Percentiles rank a stretch among this genome's conserved stretches.
phyloP scores from a whole-genome alignment of 2,329 filamentous ascomycete genomes.

The Pseudogymnoascus sp. region DNA sequence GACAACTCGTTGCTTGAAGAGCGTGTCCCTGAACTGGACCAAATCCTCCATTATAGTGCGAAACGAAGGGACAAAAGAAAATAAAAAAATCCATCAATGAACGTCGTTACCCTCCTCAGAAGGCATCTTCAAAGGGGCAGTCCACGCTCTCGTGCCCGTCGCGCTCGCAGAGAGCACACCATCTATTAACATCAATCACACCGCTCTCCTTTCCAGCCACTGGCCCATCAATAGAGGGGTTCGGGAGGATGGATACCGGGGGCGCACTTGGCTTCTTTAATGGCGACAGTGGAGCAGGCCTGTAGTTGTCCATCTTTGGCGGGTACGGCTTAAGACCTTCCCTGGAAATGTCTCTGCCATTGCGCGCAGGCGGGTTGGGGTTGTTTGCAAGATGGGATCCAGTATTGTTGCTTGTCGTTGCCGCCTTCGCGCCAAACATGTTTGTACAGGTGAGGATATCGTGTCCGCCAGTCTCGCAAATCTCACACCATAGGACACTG shows the following conservation, averaged over 20 bases:
- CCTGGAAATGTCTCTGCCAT: slow-evolving; percentile 31
- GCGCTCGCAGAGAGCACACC: slow-evolving; percentile 93
- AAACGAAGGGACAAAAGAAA: background rate
- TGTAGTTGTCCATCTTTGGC: slow-evolving; percentile 36
- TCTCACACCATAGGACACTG: slow-evolving; percentile 81
- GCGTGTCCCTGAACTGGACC: slow-evolving; percentile 7
- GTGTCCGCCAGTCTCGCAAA: slow-evolving; percentile 85
- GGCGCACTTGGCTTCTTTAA: slow-evolving; percentile 30
- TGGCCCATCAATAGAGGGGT: slow-evolving; percentile 56
- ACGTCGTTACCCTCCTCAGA: slow-evolving; percentile 32
- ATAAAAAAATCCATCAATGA: background rate
- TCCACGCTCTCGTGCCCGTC: slow-evolving; percentile 96
- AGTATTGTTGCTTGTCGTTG: slow-evolving; percentile 10
- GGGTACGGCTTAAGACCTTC: slow-evolving; percentile 34
- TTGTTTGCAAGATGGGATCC: slow-evolving; percentile 8
- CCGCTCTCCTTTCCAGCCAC: slow-evolving; percentile 72
- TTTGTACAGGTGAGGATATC: slow-evolving; percentile 92
- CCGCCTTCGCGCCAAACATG: slow-evolving; percentile 54
- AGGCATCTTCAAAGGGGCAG: slow-evolving; percentile 83
- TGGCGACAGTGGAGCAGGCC: slow-evolving; percentile 48
- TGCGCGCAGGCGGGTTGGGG: slow-evolving; percentile 17
- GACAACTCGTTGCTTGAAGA: slow-evolving; percentile 3
- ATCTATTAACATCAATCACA: slow-evolving; percentile 74
- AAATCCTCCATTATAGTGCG: background rate
- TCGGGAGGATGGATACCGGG: slow-evolving; percentile 45